Conservation (phyloP, 2,329 filamentous ascomycete genomes). For the Colletotrichum trifolii region DNA sequence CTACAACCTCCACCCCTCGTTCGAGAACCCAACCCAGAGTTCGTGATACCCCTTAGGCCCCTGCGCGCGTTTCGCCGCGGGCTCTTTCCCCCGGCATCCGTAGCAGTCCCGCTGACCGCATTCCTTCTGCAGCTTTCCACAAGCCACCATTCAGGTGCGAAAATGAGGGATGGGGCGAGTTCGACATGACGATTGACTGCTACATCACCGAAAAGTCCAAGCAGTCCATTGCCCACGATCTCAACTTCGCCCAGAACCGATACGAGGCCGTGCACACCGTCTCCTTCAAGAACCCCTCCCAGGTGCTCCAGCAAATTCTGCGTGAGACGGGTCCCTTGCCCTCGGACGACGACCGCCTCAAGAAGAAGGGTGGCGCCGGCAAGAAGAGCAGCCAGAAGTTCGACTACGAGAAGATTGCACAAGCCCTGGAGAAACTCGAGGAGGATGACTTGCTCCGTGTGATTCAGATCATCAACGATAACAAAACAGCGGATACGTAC, state of each 20-base stretch:
- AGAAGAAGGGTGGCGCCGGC: conserved; percentile 72
- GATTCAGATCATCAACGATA: conserved; percentile 97
- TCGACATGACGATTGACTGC: conserved; percentile 90
- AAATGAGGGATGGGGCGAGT: conserved; percentile 98
- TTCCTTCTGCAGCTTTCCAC: conserved; percentile 71
- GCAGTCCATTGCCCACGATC: conserved; percentile 82
- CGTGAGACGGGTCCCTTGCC: conserved; percentile 89
- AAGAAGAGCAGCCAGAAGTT: conserved; percentile 82
- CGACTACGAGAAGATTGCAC: conserved; percentile 97
- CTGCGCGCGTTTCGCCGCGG: conserved; percentile 2
- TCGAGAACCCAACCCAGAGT: conserved; percentile 89
- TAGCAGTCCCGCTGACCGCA: conserved; percentile 33
- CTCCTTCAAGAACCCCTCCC: conserved; percentile 92
- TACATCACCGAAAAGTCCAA: conserved; percentile 90
- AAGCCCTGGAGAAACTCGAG: conserved; percentile 85
- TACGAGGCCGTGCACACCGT: conserved; percentile 88
- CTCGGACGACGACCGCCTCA: conserved; percentile 71
- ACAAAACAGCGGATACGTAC: conserved; percentile 93
- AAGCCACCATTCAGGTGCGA: conserved; percentile 88
- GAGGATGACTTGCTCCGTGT: conserved; percentile 96
- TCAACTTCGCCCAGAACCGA: conserved; percentile 85
- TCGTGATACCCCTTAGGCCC: conserved; percentile 50
- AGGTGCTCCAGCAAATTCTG: conserved; percentile 81
- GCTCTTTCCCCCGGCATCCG: neutral
- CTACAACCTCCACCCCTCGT: conserved; percentile 94